Base-by-base conservation (phyloP, 768 basidiomycete species). In the Suillus bovinus region DNA sequence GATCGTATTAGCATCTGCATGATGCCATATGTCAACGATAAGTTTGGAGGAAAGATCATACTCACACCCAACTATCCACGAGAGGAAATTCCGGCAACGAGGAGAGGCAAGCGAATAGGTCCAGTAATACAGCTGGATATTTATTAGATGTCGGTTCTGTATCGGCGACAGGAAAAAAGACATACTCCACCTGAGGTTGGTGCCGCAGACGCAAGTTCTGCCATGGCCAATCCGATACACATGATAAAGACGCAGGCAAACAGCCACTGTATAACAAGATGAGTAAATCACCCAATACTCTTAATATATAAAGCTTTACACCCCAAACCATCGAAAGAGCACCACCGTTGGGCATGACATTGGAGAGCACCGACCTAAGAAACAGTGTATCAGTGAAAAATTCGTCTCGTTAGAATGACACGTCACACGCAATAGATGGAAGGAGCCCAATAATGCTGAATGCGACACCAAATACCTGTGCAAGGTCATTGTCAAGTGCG, bases 101-200 rank as follows among this genome's bases (percentile, higher is more conserved):
- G 78, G 78, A 0, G 82, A 78, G 2, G 81, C 73, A 14, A 80
- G 71, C 7, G 71, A 70, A 63, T 80, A 80, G 0, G 84, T 85
- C 83, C 84, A 85, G 69, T 79, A 85, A 66, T 84, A 85, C 11
- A 84, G 67, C 78, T 78, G 20, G 8, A 49, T 10, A 11, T 5
- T 24, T 44, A 34, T 59, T n/a, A n/a, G 22, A 58, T 29, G 27
- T 24, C n/a, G 22, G 22, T 16, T n/a, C n/a, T 44, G 11, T 9
- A 17, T 33, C 3, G 29, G 57, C 5, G 10, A 38, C 9, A 13
- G 47, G 22, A 59, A 46, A 1, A 36, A n/a, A 20, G 3, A 68
- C 79, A 38, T 67, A 87, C 86, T 16, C 89, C 89, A 65, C 88
- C 88, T 24, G 88, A 89, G 2, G 89, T 91, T 4, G 89, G 89